Conservation (phyloP, 495 filamentous ascomycete genomes). For the Xylaria acuta region DNA sequence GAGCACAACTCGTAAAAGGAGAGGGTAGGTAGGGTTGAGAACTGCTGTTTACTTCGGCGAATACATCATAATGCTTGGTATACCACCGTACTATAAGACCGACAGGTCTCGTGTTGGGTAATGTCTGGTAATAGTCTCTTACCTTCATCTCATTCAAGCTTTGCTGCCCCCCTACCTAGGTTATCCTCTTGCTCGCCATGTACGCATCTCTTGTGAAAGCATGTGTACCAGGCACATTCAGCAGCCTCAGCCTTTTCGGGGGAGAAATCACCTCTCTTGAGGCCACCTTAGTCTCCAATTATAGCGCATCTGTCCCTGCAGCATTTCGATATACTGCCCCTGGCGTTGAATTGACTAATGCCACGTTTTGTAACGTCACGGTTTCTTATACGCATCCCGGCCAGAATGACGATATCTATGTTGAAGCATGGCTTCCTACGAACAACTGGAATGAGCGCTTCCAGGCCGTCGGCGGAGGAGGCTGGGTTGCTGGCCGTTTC, state of each 20-base stretch:
- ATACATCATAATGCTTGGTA: neutral
- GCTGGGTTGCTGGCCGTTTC: slow-evolving; percentile 43
- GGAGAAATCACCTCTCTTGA: neutral
- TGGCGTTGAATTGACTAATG: neutral
- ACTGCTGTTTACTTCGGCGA: neutral
- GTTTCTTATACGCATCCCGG: slow-evolving; percentile 53
- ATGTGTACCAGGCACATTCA: slow-evolving; percentile 1
- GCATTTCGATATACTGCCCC: neutral
- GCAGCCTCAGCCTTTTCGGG: neutral
- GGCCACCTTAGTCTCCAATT: neutral
- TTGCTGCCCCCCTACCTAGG: neutral
- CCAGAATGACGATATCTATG: slow-evolving; percentile 42
- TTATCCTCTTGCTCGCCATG: neutral
- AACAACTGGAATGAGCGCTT: slow-evolving; percentile 51
- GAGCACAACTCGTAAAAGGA: too few species aligned
- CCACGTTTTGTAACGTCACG: slow-evolving; percentile 51
- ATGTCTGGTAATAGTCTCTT: neutral
- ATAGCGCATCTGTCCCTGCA: neutral
- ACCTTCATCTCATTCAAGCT: neutral
- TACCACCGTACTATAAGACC: neutral
- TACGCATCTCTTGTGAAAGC: neutral
- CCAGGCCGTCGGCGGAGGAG: slow-evolving; percentile 53
- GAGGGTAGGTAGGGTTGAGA: neutral
- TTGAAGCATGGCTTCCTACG: slow-evolving; percentile 48
- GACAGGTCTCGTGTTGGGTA: neutral